Base-by-base conservation (phyloP, 345 rosid species). In the Stellera chamaejasme region DNA sequence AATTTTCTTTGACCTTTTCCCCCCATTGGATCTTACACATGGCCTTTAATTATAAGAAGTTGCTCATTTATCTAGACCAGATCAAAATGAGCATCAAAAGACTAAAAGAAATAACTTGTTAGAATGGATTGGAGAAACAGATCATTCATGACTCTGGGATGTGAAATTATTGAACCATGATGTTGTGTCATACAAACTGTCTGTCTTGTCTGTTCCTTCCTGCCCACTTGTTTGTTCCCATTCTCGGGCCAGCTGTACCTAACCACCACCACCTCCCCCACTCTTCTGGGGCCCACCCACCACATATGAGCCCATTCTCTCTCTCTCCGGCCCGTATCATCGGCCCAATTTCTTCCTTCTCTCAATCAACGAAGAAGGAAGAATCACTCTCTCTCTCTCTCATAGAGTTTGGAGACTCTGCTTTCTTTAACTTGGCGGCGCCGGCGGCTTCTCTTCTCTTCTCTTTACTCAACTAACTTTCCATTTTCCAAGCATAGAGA, bases 171-270 rank as follows among this genome's bases (percentile, higher is more conserved):
- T 69, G 75, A 61, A 53, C 64, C 63, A 62, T 62, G 55, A 52
- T 68, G 55, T 75, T 69, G 73, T 68, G 55, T 75, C 69, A 77
- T 70, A 63, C 76, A 61, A 32, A 32, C 39, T 5, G 70, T 78
- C 75, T 75, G 77, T 65, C 69, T 65, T 70, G 75, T 69, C 88
- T 70, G 75, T 69, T 84, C 76, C 77, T 23, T 68, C 71, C 58
- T 77, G 81, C 59, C 79, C 75, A 72, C 76, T 70, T 77, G 77
- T 56, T 19, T 19, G 23, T 19, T 19, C 55, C 68, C 39, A 53
- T 27, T n/a, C 71, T 19, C 23, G 23, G 23, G 23, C 77, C 70
- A 69, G 80, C 74, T 75, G 77, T 66, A 70, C 43, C 69, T 61
- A 55, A 50, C 69, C 54, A 60, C 69, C 54, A 60, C 66, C 72